Evolutionary conservation across 2,329 filamentous ascomycete genomes (phyloP).

Genomic region (Aspergillus unguis): DNA sequence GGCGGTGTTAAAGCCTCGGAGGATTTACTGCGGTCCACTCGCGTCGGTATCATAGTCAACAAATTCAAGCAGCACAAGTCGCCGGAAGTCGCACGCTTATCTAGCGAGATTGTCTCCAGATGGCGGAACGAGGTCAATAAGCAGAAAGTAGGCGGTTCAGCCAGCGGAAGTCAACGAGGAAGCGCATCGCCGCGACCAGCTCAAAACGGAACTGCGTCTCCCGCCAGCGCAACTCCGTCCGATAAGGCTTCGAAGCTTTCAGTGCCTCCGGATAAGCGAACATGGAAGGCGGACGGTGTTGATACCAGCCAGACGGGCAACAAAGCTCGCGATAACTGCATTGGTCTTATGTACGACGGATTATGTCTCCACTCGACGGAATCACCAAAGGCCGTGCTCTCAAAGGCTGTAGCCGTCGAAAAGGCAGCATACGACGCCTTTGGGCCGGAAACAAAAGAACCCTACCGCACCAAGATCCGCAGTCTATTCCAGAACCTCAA

Average conservation of each 20-base stretch:
- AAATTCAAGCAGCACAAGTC: slow-evolving; percentile 80
- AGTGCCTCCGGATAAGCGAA: slow-evolving; percentile 70
- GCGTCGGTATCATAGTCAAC: slow-evolving; percentile 84
- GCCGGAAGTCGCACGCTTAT: slow-evolving; percentile 65
- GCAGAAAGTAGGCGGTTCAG: slow-evolving; percentile 43
- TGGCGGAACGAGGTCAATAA: slow-evolving; percentile 48
- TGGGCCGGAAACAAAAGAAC: slow-evolving; percentile 65
- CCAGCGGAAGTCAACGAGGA: slow-evolving; percentile 37
- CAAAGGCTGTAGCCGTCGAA: slow-evolving; percentile 69
- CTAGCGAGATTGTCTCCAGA: slow-evolving; percentile 78
- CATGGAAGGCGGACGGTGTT: slow-evolving; percentile 75
- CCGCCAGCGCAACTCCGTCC: slow-evolving; percentile 45
- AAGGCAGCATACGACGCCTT: slow-evolving; percentile 67
- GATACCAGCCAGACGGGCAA: slow-evolving; percentile 73
- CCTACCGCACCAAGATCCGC: slow-evolving; percentile 85
- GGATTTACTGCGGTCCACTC: slow-evolving; percentile 85
- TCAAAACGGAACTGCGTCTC: slow-evolving; percentile 52
- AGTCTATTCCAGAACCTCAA: slow-evolving; percentile 94
- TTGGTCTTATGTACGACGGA: slow-evolving; percentile 91
- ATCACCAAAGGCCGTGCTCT: slow-evolving; percentile 63
- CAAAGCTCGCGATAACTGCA: slow-evolving; percentile 73
- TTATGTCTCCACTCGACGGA: slow-evolving; percentile 66
- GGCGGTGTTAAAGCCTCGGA: slow-evolving; percentile 80
- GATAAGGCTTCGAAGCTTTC: slow-evolving; percentile 53
- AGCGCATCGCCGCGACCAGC: slow-evolving; percentile 44